phyloP scores from a whole-genome alignment of 148 eudicot species.

The Suaeda aralocaspica region DNA sequence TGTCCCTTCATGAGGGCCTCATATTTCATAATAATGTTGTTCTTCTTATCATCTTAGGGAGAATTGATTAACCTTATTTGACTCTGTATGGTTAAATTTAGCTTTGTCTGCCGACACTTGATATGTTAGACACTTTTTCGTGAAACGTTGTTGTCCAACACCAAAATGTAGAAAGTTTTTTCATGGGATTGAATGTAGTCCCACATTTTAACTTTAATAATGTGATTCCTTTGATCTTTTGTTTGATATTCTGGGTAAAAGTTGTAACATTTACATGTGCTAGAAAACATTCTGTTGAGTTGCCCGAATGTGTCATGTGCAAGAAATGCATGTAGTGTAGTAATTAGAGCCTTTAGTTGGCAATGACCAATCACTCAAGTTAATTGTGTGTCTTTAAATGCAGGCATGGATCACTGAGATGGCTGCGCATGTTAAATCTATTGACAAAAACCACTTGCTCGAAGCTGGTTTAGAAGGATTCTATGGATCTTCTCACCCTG shows the following conservation, averaged over 20 bases:
- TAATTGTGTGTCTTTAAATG: background rate
- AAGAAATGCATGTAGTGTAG: background rate
- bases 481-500: conserved; percentile 64
- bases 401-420: conserved; percentile 91
- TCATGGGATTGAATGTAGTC: background rate
- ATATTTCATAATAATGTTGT: too few relatives aligned
- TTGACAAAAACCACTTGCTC: conserved; percentile 83
- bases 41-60: too few relatives aligned
- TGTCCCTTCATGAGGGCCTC: too few relatives aligned
- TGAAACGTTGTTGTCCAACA: conserved; percentile 6
- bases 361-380: background rate
- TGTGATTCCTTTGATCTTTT: too few relatives aligned
- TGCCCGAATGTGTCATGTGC: too few relatives aligned
- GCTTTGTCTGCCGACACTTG: conserved; percentile 19
- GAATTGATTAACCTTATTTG: background rate
- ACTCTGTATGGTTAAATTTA: background rate
- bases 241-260: too few relatives aligned
- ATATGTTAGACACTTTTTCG: background rate
- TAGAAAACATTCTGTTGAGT: too few relatives aligned
- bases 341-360: background rate
- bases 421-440: conserved; percentile 85
- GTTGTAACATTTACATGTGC: too few relatives aligned
- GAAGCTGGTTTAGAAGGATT: conserved; percentile 97
- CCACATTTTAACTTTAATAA: too few relatives aligned
- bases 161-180: background rate